Conservation (phyloP, 176 grass and related monocot genomes). For the Cenchrus americanus region DNA sequence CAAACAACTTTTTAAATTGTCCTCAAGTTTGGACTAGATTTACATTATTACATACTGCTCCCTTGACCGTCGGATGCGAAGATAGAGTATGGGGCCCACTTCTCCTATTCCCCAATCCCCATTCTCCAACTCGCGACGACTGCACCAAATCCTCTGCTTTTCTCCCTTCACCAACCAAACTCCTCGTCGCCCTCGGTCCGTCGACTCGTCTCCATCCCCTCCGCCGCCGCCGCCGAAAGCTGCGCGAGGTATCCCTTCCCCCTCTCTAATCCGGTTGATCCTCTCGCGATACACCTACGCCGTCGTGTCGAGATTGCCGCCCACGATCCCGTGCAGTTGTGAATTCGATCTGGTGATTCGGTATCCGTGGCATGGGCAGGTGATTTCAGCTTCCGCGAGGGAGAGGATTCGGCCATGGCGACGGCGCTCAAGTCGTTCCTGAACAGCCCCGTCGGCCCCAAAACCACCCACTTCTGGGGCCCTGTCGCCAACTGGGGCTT, state of each 20-base stretch:
- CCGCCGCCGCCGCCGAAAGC: slow-evolving; percentile 9
- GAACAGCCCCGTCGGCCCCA: slow-evolving; percentile 91
- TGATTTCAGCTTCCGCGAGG: neutral
- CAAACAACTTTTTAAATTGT: neutral
- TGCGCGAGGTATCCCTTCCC: slow-evolving; percentile 6
- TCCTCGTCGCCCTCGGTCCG: neutral
- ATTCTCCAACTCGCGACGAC: neutral
- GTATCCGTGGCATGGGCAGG: slow-evolving; percentile 3
- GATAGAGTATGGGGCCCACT: neutral
- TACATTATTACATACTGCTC: neutral
- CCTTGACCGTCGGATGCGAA: neutral
- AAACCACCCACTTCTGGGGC: slow-evolving; percentile 90
- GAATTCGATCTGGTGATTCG: slow-evolving; percentile 1
- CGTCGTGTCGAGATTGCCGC: neutral
- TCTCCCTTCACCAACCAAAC: neutral
- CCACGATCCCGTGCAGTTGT: neutral
- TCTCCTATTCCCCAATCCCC: too few species aligned
- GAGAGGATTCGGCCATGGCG: slow-evolving; percentile 22
- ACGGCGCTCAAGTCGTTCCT: slow-evolving; percentile 59
- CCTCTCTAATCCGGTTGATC: neutral
- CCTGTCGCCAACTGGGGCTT: slow-evolving; percentile 86
- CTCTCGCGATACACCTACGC: neutral
- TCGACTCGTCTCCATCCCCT: neutral
- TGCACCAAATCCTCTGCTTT: neutral
- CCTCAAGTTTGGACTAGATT: neutral